Conservation (phyloP, 129 eudicot species). For the Cynara cardunculus region DNA sequence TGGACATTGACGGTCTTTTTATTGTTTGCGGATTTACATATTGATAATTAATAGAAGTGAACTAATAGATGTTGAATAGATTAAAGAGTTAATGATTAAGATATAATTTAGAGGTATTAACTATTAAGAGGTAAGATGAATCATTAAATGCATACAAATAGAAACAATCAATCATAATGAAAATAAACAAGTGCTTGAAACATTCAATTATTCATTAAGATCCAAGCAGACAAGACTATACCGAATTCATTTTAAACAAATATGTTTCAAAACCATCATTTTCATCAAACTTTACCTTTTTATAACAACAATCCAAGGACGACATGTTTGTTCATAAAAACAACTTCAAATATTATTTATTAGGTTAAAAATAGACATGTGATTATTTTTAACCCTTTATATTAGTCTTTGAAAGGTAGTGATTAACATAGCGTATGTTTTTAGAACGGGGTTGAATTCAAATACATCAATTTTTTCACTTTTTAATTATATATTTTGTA, state of each 20-base stretch:
- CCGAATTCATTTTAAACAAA: not conserved
- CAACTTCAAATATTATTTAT: not conserved
- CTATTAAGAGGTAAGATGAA: not conserved
- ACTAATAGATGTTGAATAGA: too few species aligned
- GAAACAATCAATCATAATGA: not conserved
- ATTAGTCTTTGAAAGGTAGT: too few species aligned
- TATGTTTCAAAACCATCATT: not conserved
- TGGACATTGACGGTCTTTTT: too few species aligned
- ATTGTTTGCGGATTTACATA: not conserved
- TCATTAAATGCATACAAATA: not conserved
- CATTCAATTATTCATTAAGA: not conserved
- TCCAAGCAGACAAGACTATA: not conserved
- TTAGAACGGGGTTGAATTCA: too few species aligned
- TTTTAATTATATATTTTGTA: too few species aligned
- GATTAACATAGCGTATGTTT: too few species aligned
- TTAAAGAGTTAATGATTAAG: not conserved
- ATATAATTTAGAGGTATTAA: not conserved
- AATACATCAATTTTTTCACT: too few species aligned
- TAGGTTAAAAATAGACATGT: not conserved
- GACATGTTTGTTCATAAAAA: not conserved
- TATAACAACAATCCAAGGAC: not conserved
- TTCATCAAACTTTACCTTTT: not conserved
- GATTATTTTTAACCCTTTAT: not conserved
- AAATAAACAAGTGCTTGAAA: not conserved
- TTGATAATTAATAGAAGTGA: too few species aligned